phyloP scores from a whole-genome alignment of 73 alveolate genomes.

The Vitrella brassicaformis region DNA sequence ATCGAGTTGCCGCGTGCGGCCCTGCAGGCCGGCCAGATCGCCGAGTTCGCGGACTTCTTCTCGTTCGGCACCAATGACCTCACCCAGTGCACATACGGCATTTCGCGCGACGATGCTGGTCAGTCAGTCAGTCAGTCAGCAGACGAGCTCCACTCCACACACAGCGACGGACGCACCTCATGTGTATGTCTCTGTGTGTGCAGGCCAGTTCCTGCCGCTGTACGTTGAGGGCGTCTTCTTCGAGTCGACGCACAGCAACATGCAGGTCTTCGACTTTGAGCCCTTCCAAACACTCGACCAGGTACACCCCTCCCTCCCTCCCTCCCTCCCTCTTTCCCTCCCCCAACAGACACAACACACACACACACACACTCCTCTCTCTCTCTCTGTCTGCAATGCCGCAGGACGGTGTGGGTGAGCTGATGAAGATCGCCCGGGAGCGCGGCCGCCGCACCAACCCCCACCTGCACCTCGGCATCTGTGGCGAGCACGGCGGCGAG shows the following conservation, averaged over 20 bases:
- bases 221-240: constrained; percentile 28
- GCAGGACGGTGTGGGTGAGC: constrained; percentile 64
- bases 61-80: constrained; percentile 66
- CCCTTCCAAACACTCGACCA: constrained; percentile 58
- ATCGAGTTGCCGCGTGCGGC: constrained; percentile 55
- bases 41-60: constrained; percentile 62
- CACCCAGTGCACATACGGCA: constrained; percentile 62
- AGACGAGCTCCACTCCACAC: no score
- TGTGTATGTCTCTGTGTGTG: no score
- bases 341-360: no score
- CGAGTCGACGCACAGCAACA: background rate
- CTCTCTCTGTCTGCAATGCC: no score
- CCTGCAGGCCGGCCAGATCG: constrained; percentile 46
- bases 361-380: no score
- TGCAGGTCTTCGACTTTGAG: constrained; percentile 43
- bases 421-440: constrained; percentile 47
- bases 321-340: no score
- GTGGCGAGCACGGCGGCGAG: constrained; percentile 75
- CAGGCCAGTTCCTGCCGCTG: constrained; percentile 46
- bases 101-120: constrained; percentile 61
- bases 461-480: constrained; percentile 54
- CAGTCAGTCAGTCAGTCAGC: no score
- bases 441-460: constrained; percentile 41
- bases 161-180: no score
- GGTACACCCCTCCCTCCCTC: no score